Percentiles rank a stretch among this genome's conserved stretches.
Evolutionary conservation across 139 green algal species (phyloP).

Genomic region (Nannochloris sp.): DNA sequence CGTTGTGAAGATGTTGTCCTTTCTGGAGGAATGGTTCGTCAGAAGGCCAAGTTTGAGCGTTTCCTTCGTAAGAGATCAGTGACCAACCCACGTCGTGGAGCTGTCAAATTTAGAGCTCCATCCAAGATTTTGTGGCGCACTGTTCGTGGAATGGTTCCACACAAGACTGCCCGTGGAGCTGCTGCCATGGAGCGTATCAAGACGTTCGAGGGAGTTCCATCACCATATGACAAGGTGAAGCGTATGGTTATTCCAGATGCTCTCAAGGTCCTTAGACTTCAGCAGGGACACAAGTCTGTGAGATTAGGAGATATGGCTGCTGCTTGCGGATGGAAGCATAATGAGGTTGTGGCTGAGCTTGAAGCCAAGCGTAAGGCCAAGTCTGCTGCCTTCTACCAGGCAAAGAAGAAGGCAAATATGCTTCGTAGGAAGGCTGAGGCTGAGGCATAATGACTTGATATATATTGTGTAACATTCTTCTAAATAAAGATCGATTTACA

Average conservation of each 20-base stretch:
- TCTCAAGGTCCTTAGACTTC: constrained; percentile 89
- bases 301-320: constrained; percentile 10
- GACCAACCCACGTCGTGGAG: constrained; percentile 85
- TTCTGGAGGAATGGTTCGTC: constrained; percentile 90
- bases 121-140: constrained; percentile 87
- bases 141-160: constrained; percentile 91
- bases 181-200: constrained; percentile 93
- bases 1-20: constrained; percentile 90
- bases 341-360: constrained; percentile 72
- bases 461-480: constrained; percentile 14
- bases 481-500: not conserved
- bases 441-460: constrained; percentile 9
- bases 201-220: constrained; percentile 90
- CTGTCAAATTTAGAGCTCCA: constrained; percentile 89
- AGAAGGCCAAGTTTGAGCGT: constrained; percentile 94
- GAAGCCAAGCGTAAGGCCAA: constrained; percentile 87
- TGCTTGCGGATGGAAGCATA: constrained; percentile 96
- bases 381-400: constrained; percentile 66
- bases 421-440: constrained; percentile 60
- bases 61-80: constrained; percentile 92
- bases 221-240: constrained; percentile 61
- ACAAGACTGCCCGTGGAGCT: constrained; percentile 91
- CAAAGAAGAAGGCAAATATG: constrained; percentile 66
- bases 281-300: constrained; percentile 80
- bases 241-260: constrained; percentile 94